A percentile compares a stretch with the other conserved stretches of the same genome.
These are phyloP conservation scores for Aspergillus quadrilineatus DNA, from an alignment of 2,329 filamentous ascomycete species.

Conservation along the genomic window DNA sequence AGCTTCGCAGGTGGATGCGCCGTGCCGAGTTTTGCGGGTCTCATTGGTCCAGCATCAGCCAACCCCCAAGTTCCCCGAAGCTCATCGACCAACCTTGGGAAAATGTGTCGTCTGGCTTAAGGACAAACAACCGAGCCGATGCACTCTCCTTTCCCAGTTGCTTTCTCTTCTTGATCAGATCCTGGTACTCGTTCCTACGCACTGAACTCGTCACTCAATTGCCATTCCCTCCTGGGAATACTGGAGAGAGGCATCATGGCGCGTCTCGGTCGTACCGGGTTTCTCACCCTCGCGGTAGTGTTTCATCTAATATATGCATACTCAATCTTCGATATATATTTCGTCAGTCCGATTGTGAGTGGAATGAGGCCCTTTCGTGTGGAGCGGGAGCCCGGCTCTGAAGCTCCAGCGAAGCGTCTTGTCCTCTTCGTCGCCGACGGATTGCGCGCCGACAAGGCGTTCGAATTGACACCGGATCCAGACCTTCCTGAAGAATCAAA, in stretches of 20 bases:
- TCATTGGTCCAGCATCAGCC: constrained; percentile 18
- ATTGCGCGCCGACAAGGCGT: constrained; percentile 94
- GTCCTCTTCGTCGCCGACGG: constrained; percentile 97
- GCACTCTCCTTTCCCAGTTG: constrained; percentile 18
- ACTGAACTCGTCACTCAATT: constrained; percentile 1
- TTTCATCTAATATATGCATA: constrained; percentile 94
- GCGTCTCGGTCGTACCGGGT: constrained; percentile 69
- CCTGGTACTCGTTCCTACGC: background rate
- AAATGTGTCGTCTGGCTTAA: constrained; percentile 17
- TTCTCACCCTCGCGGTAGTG: constrained; percentile 81
- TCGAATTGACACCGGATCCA: constrained; percentile 86
- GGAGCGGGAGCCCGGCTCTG: constrained; percentile 57
- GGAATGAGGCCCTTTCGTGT: constrained; percentile 84
- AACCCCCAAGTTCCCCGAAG: constrained; percentile 23
- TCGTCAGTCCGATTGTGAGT: constrained; percentile 93
- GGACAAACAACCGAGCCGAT: background rate
- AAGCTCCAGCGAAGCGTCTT: constrained; percentile 82
- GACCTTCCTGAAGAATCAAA: constrained; percentile 30
- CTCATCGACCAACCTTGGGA: constrained; percentile 7
- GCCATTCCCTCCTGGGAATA: constrained; percentile 4
- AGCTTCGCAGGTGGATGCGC: constrained; percentile 4
- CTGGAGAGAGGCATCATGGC: constrained; percentile 38
- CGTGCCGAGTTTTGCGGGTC: constrained; percentile 14
- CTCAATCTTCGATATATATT: constrained; percentile 98
- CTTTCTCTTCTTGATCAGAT: background rate